Evolutionary conservation across 176 grass and related monocot genomes (phyloP), one percentile per base, ranked within the genome.

Genomic region (Alloteropsis semialata): DNA sequence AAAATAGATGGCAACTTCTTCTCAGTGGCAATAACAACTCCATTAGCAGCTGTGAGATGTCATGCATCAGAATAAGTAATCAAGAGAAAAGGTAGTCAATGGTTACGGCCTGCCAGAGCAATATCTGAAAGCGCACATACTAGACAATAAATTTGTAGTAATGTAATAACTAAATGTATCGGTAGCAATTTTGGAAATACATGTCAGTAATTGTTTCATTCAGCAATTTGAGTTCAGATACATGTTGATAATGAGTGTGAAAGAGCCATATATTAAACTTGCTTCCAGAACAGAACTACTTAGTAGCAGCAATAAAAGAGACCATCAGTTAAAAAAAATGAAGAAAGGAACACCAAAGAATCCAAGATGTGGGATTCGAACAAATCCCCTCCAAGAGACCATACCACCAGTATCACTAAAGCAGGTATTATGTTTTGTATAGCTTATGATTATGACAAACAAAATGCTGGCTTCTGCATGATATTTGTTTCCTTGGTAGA

Each of bases 1-100:
- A 93, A 75, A 85, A 93, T 90, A 17, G 88, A 93, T 5, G 91
- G 91, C 41, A 90, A 66, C 72, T 93, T 93, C 88, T 90, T 93
- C 85, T 93, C 91, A 41, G 91, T 93, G 43, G 88, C 91, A 27
- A 93, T 81, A 59, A 88, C 84, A 57, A 93, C 88, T 67, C 88
- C 91, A 79, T 93, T 93, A 58, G 91, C 85, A 78, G 88, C 91
- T 93, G 85, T 32, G 88, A 78, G 14, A 75, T 66, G 33, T 3
- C 42, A 75, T 51, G 38, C 21, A 69, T 69, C 37, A 69, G 49
- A 81, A 57, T 21, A 48, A 56, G 16, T 78, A 10, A 44, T 45
- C 38, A 64, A 62, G 11, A 34, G 61, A 78, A 33, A 33, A 72
- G 3, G 17, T 30, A 51, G 2, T 19, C 1, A 48, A 78, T 64